Base-by-base conservation (phyloP, 164 flowering plant genomes). In the Cinnamomum micranthum region DNA sequence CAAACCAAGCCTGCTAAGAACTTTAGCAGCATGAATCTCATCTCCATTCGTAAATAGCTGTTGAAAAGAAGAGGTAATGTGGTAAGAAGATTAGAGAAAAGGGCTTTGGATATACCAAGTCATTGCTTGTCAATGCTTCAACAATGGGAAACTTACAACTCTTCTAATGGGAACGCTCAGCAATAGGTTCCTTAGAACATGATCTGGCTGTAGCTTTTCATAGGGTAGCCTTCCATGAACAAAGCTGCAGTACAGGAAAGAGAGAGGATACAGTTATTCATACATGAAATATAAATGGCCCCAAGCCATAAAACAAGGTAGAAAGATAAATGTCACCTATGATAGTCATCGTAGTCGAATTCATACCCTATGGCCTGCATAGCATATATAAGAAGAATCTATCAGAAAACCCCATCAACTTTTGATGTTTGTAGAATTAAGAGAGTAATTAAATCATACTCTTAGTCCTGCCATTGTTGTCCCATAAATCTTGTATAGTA, bases 141-240 rank as follows among this genome's bases (percentile, higher is more conserved):
- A 50, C 27, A 41, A 31, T 27, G 23, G 20, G 47, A 41, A 83
- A 87, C 96, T 80, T 84, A 94, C 98, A 70, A 90, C 82, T 88
- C 88, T 92, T 15, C 90, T 87, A 41, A 87, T 27, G 63, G 98
- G 98, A 73, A 92, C 50, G 77, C 89, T 90, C 35, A 85, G 90
- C 65, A 94, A 73, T 50, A 92, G 81, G 75, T 70, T 85, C 76
- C 87, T 87, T 1, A 92, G 77, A 51, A 90, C 84, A 63, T 84
- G 90, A 72, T 94, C 97, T 20, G 95, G 91, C 78, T 91, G 90
- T 15, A 94, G 82, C 41, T 77, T 71, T 27, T 87, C 83, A 70
- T 94, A 94, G 2, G 97, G 97, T 74, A 94, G 78, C 83, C 89
- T 86, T 69, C 98, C 98, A 78, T 94, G 97, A 72, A 91, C 97